Conservation (phyloP, 2,329 filamentous ascomycete genomes). For the Sporothrix euskadiensis region DNA sequence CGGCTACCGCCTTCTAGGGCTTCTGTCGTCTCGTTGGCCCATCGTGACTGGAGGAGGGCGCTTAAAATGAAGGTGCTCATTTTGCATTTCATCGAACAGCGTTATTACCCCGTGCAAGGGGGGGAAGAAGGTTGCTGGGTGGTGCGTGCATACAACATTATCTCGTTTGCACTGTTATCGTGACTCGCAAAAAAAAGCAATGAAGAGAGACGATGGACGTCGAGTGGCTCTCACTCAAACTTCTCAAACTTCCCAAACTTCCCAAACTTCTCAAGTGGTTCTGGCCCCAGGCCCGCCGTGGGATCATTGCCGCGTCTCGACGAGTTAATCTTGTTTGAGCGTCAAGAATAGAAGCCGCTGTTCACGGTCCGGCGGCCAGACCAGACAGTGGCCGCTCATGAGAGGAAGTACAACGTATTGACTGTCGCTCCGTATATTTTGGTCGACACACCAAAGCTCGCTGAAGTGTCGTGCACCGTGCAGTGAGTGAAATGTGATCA, state of each 20-base stretch:
- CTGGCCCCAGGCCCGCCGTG: neutral
- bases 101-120: constrained; percentile 12
- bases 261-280: too few species aligned
- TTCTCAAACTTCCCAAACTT: too few species aligned
- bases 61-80: constrained; percentile 11
- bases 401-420: neutral
- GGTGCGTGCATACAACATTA: neutral
- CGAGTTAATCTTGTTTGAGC: constrained; percentile 17
- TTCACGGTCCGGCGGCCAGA: neutral
- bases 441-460: neutral
- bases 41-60: constrained; percentile 3
- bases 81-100: constrained; percentile 11
- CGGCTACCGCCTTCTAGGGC: neutral
- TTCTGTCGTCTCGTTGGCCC: neutral
- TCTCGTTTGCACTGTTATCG: neutral
- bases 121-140: neutral
- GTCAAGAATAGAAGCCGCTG: neutral
- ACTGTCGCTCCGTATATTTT: constrained; percentile 2
- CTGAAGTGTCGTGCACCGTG: neutral
- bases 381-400: neutral
- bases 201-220: neutral
- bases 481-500: constrained; percentile 1
- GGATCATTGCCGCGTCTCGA: constrained; percentile 13
- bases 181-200: neutral
- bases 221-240: neutral